Evolutionary conservation across 192 early-diverging fungal genomes (phyloP).

Genomic region (Entomortierella chlamydospora): DNA sequence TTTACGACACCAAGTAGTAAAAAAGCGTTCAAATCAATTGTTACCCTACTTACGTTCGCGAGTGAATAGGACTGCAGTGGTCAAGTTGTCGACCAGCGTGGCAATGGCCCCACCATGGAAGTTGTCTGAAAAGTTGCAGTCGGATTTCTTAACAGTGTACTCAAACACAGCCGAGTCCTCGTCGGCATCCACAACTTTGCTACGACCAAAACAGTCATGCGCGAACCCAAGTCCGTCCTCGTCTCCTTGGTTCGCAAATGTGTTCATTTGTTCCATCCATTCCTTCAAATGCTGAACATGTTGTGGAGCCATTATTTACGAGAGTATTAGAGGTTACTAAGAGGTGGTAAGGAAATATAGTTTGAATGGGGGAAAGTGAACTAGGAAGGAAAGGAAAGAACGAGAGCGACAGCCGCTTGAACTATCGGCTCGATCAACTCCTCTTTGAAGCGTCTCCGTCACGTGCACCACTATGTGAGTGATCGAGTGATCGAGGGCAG

Average conservation of each 20-base stretch:
- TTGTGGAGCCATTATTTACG: conserved; percentile 36
- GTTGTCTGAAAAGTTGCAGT: conserved; percentile 54
- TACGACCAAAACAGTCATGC: conserved; percentile 23
- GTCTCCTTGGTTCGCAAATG: conserved; percentile 14
- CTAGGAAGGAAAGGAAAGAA: no score
- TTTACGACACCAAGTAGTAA: no score
- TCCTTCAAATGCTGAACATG: conserved; percentile 28
- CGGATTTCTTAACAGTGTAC: conserved; percentile 34
- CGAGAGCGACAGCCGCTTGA: no score
- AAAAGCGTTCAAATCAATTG: no score
- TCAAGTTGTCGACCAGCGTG: conserved; percentile 51
- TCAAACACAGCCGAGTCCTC: conserved; percentile 44
- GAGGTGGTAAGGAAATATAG: neutral
- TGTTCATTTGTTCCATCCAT: conserved; percentile 32
- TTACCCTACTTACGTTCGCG: conserved; percentile 42
- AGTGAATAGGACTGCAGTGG: conserved; percentile 48
- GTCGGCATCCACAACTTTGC: conserved; percentile 41
- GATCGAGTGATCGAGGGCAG: no score
- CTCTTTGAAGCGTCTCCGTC: no score
- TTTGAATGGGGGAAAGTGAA: neutral
- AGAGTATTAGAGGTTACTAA: no score
- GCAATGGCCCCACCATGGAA: conserved; percentile 59
- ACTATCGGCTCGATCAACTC: no score
- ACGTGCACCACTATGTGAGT: no score
- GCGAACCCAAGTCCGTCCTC: conserved; percentile 14